Conservation (phyloP, 116 monocot genomes). For the Zostera marina region DNA sequence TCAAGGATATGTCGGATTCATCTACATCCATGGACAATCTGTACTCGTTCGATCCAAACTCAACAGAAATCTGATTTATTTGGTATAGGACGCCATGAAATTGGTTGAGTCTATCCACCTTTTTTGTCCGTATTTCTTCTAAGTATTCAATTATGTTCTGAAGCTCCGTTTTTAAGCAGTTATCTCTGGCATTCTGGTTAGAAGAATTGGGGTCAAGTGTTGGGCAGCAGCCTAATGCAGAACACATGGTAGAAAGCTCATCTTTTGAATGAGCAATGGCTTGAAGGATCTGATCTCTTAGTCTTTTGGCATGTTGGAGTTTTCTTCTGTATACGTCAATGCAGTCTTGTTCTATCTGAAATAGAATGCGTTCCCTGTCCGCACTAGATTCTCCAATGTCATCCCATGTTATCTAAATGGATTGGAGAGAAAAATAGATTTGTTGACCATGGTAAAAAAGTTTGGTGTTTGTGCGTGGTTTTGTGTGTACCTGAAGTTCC, state of each 20-base stretch:
- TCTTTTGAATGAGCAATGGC: slow-evolving; percentile 54
- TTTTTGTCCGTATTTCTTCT: slow-evolving; percentile 46
- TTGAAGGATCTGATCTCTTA: slow-evolving; percentile 38
- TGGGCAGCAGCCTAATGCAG: slow-evolving; percentile 46
- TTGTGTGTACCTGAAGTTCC: not conserved
- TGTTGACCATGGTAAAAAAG: not conserved
- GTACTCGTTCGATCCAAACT: slow-evolving; percentile 24
- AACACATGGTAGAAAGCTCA: slow-evolving; percentile 52
- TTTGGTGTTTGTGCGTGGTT: not conserved
- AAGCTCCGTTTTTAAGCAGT: slow-evolving; percentile 52
- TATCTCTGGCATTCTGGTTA: not conserved
- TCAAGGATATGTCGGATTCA: slow-evolving; percentile 37
- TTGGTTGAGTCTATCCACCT: slow-evolving; percentile 28
- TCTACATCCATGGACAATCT: slow-evolving; percentile 16
- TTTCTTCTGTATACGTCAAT: slow-evolving; percentile 53
- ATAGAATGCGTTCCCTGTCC: slow-evolving; percentile 34
- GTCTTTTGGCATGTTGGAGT: slow-evolving; percentile 43
- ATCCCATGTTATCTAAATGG: slow-evolving; percentile 37
- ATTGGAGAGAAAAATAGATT: not conserved
- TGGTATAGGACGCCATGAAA: slow-evolving; percentile 34
- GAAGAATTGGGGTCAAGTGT: slow-evolving; percentile 15
- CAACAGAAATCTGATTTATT: slow-evolving; percentile 27
- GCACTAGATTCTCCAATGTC: slow-evolving; percentile 47
- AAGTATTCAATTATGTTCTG: slow-evolving; percentile 24
- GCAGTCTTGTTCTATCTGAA: slow-evolving; percentile 50